A percentile compares a stretch with the other conserved stretches of the same genome.
Evolutionary conservation across 78 protist species (phyloP).

Genomic region (Dictyostelium firmibasis): DNA sequence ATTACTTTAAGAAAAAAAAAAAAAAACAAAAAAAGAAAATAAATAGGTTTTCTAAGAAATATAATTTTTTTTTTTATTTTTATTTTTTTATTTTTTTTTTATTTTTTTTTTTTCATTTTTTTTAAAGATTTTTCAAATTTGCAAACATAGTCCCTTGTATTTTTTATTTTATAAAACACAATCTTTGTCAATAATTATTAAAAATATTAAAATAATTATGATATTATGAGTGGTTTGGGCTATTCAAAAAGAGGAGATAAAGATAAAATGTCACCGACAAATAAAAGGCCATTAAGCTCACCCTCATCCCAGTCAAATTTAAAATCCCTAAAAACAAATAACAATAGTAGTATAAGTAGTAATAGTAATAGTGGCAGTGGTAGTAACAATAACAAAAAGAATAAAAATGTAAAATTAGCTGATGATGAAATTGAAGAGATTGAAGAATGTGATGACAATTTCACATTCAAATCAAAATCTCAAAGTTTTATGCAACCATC

Average conservation of each 20-base stretch:
- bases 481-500: background rate
- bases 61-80: background rate
- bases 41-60: background rate
- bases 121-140: background rate
- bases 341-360: background rate
- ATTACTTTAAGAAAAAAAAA: background rate
- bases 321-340: background rate
- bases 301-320: background rate
- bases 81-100: background rate
- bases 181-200: no score
- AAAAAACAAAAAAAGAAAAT: no score
- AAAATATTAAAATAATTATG: background rate
- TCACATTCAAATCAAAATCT: background rate
- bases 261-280: background rate
- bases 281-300: background rate
- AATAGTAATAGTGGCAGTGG: background rate
- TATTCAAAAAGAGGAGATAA: background rate
- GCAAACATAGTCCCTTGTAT: background rate
- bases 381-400: background rate
- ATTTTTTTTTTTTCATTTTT: background rate
- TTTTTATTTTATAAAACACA: background rate
- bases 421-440: background rate
- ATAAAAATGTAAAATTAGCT: background rate
- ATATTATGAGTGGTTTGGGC: constrained; percentile 2
- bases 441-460: background rate